Conservation (phyloP, 2,329 filamentous ascomycete species). For the Fusarium fracticaudum region DNA sequence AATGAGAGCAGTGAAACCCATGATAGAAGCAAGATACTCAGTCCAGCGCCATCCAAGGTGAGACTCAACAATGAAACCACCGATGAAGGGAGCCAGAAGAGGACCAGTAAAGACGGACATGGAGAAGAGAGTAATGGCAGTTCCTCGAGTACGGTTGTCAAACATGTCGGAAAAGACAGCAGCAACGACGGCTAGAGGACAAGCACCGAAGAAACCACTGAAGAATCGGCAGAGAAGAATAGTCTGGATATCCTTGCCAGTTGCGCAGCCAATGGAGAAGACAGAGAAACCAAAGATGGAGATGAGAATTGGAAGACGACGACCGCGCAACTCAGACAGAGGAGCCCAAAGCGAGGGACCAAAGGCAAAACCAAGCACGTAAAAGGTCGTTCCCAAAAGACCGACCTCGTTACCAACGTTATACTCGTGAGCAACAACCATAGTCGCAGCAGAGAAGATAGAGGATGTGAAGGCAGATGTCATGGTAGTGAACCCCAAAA, state of each 20-base stretch:
- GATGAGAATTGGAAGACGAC: conserved; percentile 68
- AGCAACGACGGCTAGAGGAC: conserved; percentile 73
- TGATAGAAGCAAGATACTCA: conserved; percentile 69
- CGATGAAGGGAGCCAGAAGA: conserved; percentile 73
- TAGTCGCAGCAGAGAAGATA: conserved; percentile 76
- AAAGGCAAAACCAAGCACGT: conserved; percentile 76
- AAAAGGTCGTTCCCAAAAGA: conserved; percentile 72
- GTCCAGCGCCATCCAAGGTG: conserved; percentile 79
- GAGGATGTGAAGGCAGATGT: conserved; percentile 77
- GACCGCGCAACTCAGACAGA: conserved; percentile 75
- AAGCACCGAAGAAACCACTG: conserved; percentile 76
- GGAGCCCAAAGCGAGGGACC: conserved; percentile 79
- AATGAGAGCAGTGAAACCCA: conserved; percentile 68
- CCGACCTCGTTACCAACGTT: conserved; percentile 70
- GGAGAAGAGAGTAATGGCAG: conserved; percentile 55
- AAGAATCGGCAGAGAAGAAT: conserved; percentile 80
- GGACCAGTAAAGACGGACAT: conserved; percentile 71
- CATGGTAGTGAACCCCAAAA: conserved; percentile 79
- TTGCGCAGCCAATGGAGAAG: conserved; percentile 72
- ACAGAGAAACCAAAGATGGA: conserved; percentile 76
- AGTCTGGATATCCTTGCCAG: conserved; percentile 73
- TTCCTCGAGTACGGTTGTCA: conserved; percentile 68
- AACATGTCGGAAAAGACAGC: conserved; percentile 80
- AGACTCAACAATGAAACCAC: conserved; percentile 71
- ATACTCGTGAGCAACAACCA: conserved; percentile 65